Conservation (phyloP, 1,284 basidiomycete species). For the Sporisorium exsertum region DNA sequence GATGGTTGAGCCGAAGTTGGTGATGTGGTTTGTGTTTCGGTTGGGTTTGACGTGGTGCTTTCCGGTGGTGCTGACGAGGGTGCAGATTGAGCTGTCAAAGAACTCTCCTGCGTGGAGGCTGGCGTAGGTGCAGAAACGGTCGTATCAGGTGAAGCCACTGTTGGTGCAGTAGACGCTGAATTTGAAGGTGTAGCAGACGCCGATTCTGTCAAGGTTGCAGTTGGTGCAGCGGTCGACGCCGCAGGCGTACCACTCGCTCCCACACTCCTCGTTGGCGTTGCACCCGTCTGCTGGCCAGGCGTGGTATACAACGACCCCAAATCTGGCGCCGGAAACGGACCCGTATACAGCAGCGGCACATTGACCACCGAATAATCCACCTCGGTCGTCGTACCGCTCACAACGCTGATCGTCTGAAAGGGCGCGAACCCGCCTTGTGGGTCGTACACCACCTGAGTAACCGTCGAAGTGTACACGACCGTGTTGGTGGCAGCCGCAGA, state of each 20-base stretch:
- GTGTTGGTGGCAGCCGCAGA: conserved; percentile 39
- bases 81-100: conserved; percentile 16
- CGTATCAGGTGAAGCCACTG: neutral
- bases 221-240: neutral
- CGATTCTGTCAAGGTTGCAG: conserved; percentile 2
- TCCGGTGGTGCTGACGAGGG: conserved; percentile 3
- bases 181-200: neutral
- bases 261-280: neutral
- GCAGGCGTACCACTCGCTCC: neutral
- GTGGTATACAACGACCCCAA: conserved; percentile 59
- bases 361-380: conserved; percentile 51
- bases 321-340: conserved; percentile 54
- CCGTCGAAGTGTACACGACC: conserved; percentile 33
- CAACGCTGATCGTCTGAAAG: conserved; percentile 32
- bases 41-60: conserved; percentile 1
- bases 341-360: conserved; percentile 57
- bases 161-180: neutral
- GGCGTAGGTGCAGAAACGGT: neutral
- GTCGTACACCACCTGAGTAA: conserved; percentile 54
- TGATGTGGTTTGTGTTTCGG: neutral
- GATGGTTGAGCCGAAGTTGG: neutral
- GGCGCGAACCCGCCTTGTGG: conserved; percentile 51
- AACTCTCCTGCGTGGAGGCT: conserved; percentile 1
- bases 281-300: conserved; percentile 23
- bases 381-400: conserved; percentile 40